Percentiles rank a stretch among this genome's conserved stretches.
Evolutionary conservation across 148 eudicot genomes (phyloP).

Genomic region (Heliosperma pusillum): DNA sequence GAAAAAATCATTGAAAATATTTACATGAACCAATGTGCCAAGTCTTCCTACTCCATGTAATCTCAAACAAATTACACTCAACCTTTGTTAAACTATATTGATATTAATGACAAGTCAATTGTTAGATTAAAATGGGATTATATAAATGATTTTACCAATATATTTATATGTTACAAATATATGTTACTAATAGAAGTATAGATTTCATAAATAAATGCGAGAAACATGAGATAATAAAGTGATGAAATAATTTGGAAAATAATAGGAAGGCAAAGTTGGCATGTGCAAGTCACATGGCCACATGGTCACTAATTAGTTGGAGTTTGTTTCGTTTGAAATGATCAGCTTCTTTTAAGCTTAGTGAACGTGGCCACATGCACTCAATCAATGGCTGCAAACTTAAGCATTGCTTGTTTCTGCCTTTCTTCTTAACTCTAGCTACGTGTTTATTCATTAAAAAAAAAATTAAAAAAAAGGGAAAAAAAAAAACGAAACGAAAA

Average conservation of each 20-base stretch:
- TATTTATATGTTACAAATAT: too few relatives aligned
- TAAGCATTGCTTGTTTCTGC: background rate
- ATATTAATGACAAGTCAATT: background rate
- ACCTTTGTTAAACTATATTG: background rate
- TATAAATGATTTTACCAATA: too few relatives aligned
- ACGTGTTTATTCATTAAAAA: too few relatives aligned
- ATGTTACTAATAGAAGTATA: background rate
- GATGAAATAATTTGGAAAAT: background rate
- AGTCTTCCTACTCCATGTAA: background rate
- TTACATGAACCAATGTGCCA: too few relatives aligned
- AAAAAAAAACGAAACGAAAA: too few relatives aligned
- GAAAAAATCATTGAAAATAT: too few relatives aligned
- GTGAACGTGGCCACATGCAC: conserved; percentile 29
- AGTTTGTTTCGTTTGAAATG: conserved; percentile 10
- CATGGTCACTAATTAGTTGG: conserved; percentile 19
- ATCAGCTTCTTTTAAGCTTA: conserved; percentile 25
- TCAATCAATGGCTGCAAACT: conserved; percentile 14
- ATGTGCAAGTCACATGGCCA: conserved; percentile 32
- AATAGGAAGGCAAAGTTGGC: conserved; percentile 20
- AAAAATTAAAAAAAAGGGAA: too few relatives aligned
- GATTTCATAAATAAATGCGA: conserved; percentile 1
- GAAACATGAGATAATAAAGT: conserved; percentile 2
- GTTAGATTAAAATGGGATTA: background rate
- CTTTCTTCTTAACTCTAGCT: background rate
- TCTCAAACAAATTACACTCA: background rate